Percentiles rank a stretch among this genome's conserved stretches.
Conservation (phyloP, 139 green algal genomes). For the Tetradesmus obliquus region DNA sequence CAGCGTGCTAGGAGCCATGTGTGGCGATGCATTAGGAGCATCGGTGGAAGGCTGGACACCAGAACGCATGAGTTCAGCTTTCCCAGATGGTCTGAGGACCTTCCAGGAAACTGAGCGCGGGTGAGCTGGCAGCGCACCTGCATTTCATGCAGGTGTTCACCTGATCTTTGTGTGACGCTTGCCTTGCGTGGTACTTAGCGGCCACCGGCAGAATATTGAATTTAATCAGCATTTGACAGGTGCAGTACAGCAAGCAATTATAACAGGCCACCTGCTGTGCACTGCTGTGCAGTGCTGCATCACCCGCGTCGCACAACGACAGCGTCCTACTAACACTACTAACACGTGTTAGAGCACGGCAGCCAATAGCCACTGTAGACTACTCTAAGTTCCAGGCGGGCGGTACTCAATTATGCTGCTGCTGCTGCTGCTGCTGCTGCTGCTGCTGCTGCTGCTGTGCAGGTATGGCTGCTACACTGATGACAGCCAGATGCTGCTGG, state of each 20-base stretch:
- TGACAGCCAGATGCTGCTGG: conserved; percentile 61
- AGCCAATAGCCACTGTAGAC: neutral
- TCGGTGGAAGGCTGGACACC: conserved; percentile 44
- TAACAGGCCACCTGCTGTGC: no score
- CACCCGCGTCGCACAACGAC: no score
- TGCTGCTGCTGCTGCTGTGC: neutral
- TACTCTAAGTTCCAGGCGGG: neutral
- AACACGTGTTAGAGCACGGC: neutral
- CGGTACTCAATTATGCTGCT: neutral
- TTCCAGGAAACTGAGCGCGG: conserved; percentile 40
- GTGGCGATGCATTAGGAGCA: conserved; percentile 47
- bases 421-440: neutral
- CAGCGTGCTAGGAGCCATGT: conserved; percentile 27
- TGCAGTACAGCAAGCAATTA: no score
- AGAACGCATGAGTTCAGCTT: neutral
- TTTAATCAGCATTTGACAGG: neutral
- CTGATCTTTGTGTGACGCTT: neutral
- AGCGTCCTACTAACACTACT: no score
- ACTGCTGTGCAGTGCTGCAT: no score
- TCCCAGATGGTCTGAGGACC: conserved; percentile 1
- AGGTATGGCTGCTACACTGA: conserved; percentile 55
- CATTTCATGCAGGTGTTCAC: neutral
- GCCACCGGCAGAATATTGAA: neutral
- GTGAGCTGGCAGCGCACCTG: conserved; percentile 17
- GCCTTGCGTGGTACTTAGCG: neutral